Evolutionary conservation across 2,329 filamentous ascomycete genomes (phyloP), one percentile per base, ranked within the genome.

Genomic region (Fusarium algeriense): DNA sequence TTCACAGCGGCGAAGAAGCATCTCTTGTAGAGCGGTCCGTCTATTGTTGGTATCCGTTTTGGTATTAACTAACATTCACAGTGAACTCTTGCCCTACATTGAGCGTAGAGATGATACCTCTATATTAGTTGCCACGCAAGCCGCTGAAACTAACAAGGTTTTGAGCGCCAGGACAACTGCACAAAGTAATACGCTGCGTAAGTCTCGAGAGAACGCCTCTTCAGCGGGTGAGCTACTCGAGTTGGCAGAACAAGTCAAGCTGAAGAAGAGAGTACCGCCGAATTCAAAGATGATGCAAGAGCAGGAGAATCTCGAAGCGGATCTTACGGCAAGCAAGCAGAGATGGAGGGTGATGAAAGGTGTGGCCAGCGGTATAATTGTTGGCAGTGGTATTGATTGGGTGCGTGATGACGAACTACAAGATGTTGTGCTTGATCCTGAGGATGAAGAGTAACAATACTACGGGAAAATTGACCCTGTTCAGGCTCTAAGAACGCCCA

Each of bases 321-420:
- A 90, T 43, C 81, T 92, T 64, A 90, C 87, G 74, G 83, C 83
- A 26, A 91, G 89, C 78, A 88, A 88, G 67, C 89, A 90, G 71
- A 87, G 87, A 76, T 93, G 91, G 90, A 89, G 89, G 75, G 89
- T 91, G 23, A 88, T 95, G 80, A 96, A 95, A 82, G 92, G 89
- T 28, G 89, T 94, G 44, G 87, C 92, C n/a, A 92, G 92, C 76
- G 93, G 92, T 20, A 87, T 94, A 60, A 88, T 97, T 49, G 92
- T 90, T 8, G 93, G 92, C 6, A 97, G 93, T 79, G 94, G 94
- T 49, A 85, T 96, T 58, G 90, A 97, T 77, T 97, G 94, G 94
- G 90, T 89, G 15, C 84, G 87, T 43, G 90, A 97, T 80, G 86
- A 90, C 55, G 85, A 84, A 64, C 82, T 97, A 67, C 85, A 88